Base-by-base conservation (phyloP, 495 filamentous ascomycete genomes). In the Aspergillus sparsus region DNA sequence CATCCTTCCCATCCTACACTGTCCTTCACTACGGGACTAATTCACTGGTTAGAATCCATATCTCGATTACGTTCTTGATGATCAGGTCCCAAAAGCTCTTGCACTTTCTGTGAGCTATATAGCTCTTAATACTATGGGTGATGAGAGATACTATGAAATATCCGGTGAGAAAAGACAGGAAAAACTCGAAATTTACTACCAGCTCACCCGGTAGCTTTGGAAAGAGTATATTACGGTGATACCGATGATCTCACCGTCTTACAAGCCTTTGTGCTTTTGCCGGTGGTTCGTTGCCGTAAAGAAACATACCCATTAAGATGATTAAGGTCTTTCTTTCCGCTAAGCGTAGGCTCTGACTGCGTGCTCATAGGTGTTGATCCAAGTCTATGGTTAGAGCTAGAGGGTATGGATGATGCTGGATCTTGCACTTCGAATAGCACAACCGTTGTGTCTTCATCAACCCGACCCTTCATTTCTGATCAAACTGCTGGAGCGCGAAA, bases 351-450 rank as follows among this genome's bases (percentile, higher is more conserved):
- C 6, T 21, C 6, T 21, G 1, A 15, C 15, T 0, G 15, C 0
- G 10, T 6, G 15, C 6, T 4, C 33, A 32, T 3, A 80, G 68
- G 72, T 81, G 52, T 76, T 81, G 3, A 66, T 74, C n/a, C 64
- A 74, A 62, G 60, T 71, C 53, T 64, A 81, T 74, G 67, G 75
- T 36, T 70, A 71, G 58, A 71, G 66, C 55, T 67, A 73, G 54
- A 68, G 73, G 50, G 66, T 72, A n/a, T 85, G 82, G 82, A 85
- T 82, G 49, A 76, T 90, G 65, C 80, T 87, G 2, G 83, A 85
- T 18, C 81, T 92, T 46, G 85, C 83, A 0, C 81, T 90, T 5
- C 81, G 88, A 50, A 83, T 89, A 27, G 87, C 82, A 2, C 87
- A 90, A 66, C 82, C 85, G 9, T 71, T 90, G 21, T 87, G 82